Evolutionary conservation across 495 filamentous ascomycete species (phyloP).

Genomic region (Pyrenopolyporus hunteri): DNA sequence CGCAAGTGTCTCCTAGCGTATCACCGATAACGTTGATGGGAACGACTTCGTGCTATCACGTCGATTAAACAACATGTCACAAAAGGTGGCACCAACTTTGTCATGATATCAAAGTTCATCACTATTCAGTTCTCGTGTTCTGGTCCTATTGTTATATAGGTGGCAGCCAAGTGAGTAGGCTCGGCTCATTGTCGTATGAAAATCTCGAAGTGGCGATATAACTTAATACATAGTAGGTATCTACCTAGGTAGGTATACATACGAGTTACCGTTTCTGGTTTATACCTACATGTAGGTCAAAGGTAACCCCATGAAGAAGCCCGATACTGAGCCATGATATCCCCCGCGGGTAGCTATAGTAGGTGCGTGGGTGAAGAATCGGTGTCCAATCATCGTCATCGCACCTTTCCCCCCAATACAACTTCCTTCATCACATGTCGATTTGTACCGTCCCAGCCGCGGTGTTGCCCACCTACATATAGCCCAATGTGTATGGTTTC

Average conservation of each 20-base stretch:
- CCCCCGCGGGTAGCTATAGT: background rate
- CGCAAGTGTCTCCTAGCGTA: constrained; percentile 5
- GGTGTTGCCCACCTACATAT: too few species aligned
- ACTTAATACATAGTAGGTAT: too few species aligned
- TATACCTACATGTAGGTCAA: background rate
- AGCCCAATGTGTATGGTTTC: background rate
- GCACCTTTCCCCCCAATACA: too few species aligned
- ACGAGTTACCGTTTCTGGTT: constrained; percentile 10
- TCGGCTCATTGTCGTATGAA: background rate
- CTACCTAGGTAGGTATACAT: too few species aligned
- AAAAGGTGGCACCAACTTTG: constrained; percentile 7
- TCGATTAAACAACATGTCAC: constrained; percentile 19
- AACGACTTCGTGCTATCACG: background rate
- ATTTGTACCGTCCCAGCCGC: too few species aligned
- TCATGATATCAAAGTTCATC: constrained; percentile 3
- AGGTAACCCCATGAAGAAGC: background rate
- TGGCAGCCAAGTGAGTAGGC: background rate
- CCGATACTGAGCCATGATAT: background rate
- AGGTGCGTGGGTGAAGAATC: background rate
- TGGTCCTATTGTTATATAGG: background rate
- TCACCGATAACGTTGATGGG: too few species aligned
- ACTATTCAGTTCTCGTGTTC: constrained; percentile 18
- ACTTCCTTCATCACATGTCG: too few species aligned
- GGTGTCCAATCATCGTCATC: background rate
- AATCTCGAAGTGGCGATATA: background rate